Evolutionary conservation across 1,284 basidiomycete species (phyloP).

Genomic region (Amylostereum areolatum): DNA sequence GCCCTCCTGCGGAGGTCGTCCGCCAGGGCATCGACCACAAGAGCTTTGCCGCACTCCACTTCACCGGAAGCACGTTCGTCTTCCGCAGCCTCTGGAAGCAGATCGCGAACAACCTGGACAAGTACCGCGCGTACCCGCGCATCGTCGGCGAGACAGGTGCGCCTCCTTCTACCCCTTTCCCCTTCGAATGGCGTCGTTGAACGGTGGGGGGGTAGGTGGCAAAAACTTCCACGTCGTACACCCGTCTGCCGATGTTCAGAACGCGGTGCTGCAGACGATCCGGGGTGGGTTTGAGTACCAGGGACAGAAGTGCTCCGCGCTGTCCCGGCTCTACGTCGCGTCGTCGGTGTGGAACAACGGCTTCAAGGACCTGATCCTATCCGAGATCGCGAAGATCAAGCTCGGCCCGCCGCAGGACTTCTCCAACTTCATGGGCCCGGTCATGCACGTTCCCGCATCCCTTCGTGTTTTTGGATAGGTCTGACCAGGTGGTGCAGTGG

Average conservation of each 20-base stretch:
- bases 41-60: conserved; percentile 88
- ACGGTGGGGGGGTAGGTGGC: conserved; percentile 68
- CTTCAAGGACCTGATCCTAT: conserved; percentile 79
- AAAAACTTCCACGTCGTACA: conserved; percentile 99
- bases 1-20: conserved; percentile 77
- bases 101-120: conserved; percentile 84
- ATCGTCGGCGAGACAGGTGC: conserved; percentile 88
- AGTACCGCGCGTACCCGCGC: conserved; percentile 85
- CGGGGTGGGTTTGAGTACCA: conserved; percentile 96
- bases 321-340: conserved; percentile 89
- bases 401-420: conserved; percentile 80
- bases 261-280: conserved; percentile 86
- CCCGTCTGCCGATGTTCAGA: conserved; percentile 79
- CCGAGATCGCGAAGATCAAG: conserved; percentile 79
- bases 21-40: conserved; percentile 77
- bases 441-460: conserved; percentile 59
- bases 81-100: conserved; percentile 97
- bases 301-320: conserved; percentile 97
- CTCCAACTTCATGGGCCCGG: conserved; percentile 90
- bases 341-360: conserved; percentile 81
- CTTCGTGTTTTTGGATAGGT: not conserved
- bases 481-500: conserved; percentile 48
- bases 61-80: conserved; percentile 93
- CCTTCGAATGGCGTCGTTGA: too few relatives aligned
- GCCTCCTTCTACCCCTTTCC: conserved; percentile 5